These are phyloP conservation scores for Globisporangium yorkense DNA, from an alignment of 352 stramenopile genomes.

Conservation along the genomic window DNA sequence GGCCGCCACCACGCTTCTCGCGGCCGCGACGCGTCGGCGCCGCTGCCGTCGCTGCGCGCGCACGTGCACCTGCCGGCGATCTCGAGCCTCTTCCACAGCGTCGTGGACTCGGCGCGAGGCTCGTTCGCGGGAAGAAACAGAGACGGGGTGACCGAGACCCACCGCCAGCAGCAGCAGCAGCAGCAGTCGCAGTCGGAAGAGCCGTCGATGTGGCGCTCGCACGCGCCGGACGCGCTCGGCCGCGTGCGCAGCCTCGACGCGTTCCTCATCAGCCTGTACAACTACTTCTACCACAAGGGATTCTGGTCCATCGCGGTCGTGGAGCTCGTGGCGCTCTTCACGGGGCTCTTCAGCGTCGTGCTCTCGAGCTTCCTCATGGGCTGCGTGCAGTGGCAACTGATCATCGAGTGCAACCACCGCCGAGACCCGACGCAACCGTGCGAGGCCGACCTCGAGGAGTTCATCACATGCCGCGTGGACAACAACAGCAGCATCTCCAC, in stretches of 20 bases:
- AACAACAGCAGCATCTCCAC: slow-evolving; percentile 43
- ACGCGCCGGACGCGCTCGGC: slow-evolving; percentile 58
- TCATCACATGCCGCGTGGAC: slow-evolving; percentile 57
- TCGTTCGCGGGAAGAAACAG: slow-evolving; percentile 17
- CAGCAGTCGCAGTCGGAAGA: slow-evolving; percentile 5
- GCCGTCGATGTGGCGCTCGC: slow-evolving; percentile 19
- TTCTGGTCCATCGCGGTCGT: slow-evolving; percentile 86
- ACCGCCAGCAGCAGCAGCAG: not conserved
- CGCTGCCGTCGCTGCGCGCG: slow-evolving; percentile 57
- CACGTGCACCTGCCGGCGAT: slow-evolving; percentile 74
- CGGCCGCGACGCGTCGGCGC: not conserved
- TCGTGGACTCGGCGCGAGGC: slow-evolving; percentile 48
- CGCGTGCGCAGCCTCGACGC: slow-evolving; percentile 84
- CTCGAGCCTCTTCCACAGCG: slow-evolving; percentile 66
- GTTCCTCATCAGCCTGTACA: slow-evolving; percentile 92
- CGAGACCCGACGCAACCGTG: slow-evolving; percentile 74
- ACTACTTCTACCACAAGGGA: slow-evolving; percentile 94
- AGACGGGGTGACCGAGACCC: too few relatives aligned
- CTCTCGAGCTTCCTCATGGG: slow-evolving; percentile 93
- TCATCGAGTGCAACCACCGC: slow-evolving; percentile 79
- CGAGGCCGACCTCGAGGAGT: slow-evolving; percentile 59
- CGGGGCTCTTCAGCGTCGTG: slow-evolving; percentile 94
- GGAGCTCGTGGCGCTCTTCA: slow-evolving; percentile 89
- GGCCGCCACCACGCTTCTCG: not conserved
- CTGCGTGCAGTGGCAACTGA: slow-evolving; percentile 92